Evolutionary conservation across 805 yeast genomes (phyloP), one percentile per base, ranked within the genome.

Genomic region (Alloascoidea africana): DNA sequence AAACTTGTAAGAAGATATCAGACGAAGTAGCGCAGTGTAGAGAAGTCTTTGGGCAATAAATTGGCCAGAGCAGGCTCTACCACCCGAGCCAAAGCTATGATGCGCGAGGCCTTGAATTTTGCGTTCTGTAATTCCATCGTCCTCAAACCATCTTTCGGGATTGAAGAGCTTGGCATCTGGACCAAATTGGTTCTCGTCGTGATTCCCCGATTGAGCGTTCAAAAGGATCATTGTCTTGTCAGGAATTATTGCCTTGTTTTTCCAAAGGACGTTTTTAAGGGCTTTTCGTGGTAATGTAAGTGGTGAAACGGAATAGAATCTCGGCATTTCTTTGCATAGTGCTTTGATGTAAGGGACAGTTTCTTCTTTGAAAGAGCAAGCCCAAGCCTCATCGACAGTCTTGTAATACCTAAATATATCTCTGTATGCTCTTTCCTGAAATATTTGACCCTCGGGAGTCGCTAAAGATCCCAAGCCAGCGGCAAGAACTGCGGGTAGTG

Each of bases 151-250:
- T 15, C 61, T 42, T 14, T 47, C 51, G 2, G 62, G 62, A 14
- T 50, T 39, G 36, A 55, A 56, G 16, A 33, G 35, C 30, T 42
- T 38, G 2, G 62, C 55, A 18, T 53, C 47, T 2, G 36, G 16
- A 38, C 40, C 51, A 8, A 44, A 46, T 3, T 48, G 47, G 4
- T 35, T 23, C 1, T 38, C 51, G 48, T 80, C 89, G 51, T 79
- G 82, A 49, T 80, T 77, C 2, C 77, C 87, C 1, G 79, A 74
- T 60, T 67, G 76, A 0, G 80, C 65, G 48, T 80, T 80, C 80
- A 80, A 70, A 33, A 76, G 58, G 36, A 79, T 46, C 0, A 66
- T 59, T 0, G 85, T 73, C 0, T 68, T 68, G 4, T 51, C 44
- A 0, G 86, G 85, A n/a, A 80, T 70, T 1, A 55, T 42, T 2